Evolutionary conservation across 2,329 filamentous ascomycete species (phyloP).

Genomic region (Aquanectria penicillioides): DNA sequence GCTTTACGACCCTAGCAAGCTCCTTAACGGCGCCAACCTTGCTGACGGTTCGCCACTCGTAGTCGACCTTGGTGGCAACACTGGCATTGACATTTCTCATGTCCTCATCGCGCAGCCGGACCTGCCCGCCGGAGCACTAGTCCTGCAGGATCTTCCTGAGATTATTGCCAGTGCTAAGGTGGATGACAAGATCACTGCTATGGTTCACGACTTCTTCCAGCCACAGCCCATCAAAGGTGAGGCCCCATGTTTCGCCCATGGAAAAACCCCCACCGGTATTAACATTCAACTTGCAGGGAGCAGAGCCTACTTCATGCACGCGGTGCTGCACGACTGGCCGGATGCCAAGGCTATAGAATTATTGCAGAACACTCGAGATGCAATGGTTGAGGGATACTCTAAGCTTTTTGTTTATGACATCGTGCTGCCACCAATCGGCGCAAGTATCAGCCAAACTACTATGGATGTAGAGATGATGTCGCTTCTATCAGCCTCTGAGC

Average conservation of each 20-base stretch:
- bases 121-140: slow-evolving; percentile 8
- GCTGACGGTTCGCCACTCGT: slow-evolving; percentile 18
- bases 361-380: slow-evolving; percentile 25
- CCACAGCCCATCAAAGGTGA: slow-evolving; percentile 27
- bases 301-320: slow-evolving; percentile 57
- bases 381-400: slow-evolving; percentile 39
- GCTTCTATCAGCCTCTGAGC: slow-evolving; percentile 37
- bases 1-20: slow-evolving; percentile 23
- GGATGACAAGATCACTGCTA: slow-evolving; percentile 21
- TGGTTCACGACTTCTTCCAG: slow-evolving; percentile 30
- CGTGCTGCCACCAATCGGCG: slow-evolving; percentile 24
- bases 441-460: slow-evolving; percentile 34
- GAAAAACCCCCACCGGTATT: not conserved
- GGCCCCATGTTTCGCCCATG: not conserved
- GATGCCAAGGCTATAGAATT: slow-evolving; percentile 49
- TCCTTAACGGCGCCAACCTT: slow-evolving; percentile 18
- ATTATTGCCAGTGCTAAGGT: slow-evolving; percentile 21
- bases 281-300: slow-evolving; percentile 31
- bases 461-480: slow-evolving; percentile 45
- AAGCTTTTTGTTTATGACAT: slow-evolving; percentile 37
- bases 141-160: slow-evolving; percentile 30
- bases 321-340: slow-evolving; percentile 61
- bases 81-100: slow-evolving; percentile 27
- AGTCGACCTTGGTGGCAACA: slow-evolving; percentile 32
- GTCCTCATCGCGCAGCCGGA: slow-evolving; percentile 17